Conservation (phyloP, 1,284 basidiomycete genomes). For the Nidula niveotomentosa region DNA sequence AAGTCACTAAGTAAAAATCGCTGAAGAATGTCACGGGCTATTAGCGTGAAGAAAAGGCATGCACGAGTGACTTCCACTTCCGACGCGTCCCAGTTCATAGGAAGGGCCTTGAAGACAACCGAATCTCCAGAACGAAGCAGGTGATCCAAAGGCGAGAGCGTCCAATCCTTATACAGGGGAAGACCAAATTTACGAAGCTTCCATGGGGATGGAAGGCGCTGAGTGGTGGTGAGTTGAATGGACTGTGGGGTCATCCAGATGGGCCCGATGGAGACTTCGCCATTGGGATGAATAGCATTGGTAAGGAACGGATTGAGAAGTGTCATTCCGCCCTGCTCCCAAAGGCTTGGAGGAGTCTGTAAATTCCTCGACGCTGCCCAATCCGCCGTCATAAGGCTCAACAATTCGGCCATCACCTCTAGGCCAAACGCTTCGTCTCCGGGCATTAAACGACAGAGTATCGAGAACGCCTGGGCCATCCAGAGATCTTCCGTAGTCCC, state of each 20-base stretch:
- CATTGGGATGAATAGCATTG: constrained; percentile 35
- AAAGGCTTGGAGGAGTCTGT: constrained; percentile 37
- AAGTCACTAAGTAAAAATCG: constrained; percentile 39
- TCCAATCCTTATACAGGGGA: constrained; percentile 75
- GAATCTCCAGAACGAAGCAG: constrained; percentile 81
- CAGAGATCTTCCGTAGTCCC: constrained; percentile 55
- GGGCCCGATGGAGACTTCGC: constrained; percentile 44
- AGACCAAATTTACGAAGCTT: constrained; percentile 44
- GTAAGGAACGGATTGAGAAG: constrained; percentile 62
- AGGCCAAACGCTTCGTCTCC: constrained; percentile 63
- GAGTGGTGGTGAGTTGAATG: constrained; percentile 52
- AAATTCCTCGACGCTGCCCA: constrained; percentile 39
- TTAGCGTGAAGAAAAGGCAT: constrained; percentile 55
- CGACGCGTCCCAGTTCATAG: constrained; percentile 75
- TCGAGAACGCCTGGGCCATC: constrained; percentile 62
- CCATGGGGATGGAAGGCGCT: constrained; percentile 45
- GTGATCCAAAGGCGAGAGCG: constrained; percentile 74
- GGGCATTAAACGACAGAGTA: constrained; percentile 54
- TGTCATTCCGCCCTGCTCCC: constrained; percentile 49
- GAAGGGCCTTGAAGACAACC: constrained; percentile 67
- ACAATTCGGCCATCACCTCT: constrained; percentile 36
- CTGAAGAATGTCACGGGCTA: constrained; percentile 40
- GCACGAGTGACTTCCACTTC: constrained; percentile 81
- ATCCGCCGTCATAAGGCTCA: constrained; percentile 33
- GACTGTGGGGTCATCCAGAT: constrained; percentile 47